phyloP scores from a whole-genome alignment of 2,329 filamentous ascomycete species.

The Hypoxylon sp. region DNA sequence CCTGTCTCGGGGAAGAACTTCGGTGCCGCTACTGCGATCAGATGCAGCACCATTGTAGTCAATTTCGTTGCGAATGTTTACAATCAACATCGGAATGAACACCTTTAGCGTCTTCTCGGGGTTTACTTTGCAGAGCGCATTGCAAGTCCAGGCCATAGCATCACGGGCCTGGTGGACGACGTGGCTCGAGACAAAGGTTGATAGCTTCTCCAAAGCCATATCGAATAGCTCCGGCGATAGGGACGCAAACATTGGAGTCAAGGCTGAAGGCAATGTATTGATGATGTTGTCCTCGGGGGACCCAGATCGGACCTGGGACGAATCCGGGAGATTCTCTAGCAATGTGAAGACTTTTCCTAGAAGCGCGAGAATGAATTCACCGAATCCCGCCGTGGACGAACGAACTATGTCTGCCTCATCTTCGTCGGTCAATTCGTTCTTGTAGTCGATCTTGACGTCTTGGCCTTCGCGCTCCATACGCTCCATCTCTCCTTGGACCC shows the following conservation, averaged over 20 bases:
- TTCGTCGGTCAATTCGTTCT: conserved; percentile 81
- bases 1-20: conserved; percentile 91
- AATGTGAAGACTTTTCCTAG: conserved; percentile 95
- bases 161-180: conserved; percentile 97
- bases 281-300: conserved; percentile 97
- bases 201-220: conserved; percentile 89
- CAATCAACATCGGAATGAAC: conserved; percentile 88
- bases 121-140: conserved; percentile 94
- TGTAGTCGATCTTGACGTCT: conserved; percentile 86
- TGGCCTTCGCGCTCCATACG: conserved; percentile 91
- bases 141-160: conserved; percentile 98
- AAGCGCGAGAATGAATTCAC: conserved; percentile 91
- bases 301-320: conserved; percentile 85
- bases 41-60: conserved; percentile 96
- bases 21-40: conserved; percentile 90
- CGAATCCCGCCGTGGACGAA: conserved; percentile 93
- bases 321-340: conserved; percentile 93
- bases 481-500: conserved; percentile 95
- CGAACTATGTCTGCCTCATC: conserved; percentile 89
- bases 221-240: conserved; percentile 95
- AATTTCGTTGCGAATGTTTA: conserved; percentile 95
- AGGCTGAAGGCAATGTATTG: conserved; percentile 90
- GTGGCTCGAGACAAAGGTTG: conserved; percentile 90
- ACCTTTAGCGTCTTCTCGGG: conserved; percentile 92
- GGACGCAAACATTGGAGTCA: conserved; percentile 89